Evolutionary conservation across 805 yeast species (phyloP).

Genomic region (Ogataea pilisensis): DNA sequence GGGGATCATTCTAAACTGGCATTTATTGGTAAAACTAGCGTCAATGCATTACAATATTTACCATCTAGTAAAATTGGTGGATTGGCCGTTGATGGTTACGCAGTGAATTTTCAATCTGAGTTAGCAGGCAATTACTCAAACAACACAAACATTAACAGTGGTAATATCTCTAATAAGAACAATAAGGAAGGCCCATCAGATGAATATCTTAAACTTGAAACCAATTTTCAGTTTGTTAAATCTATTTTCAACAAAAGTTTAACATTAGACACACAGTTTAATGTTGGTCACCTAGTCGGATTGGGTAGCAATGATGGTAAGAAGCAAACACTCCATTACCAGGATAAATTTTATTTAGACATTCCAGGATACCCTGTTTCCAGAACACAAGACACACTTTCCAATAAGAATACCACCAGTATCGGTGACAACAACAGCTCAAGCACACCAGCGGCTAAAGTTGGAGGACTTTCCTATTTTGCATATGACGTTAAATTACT

Average conservation of each 20-base stretch:
- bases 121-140: conserved; percentile 30
- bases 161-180: too few relatives aligned
- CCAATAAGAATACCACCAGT: too few relatives aligned
- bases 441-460: neutral
- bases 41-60: conserved; percentile 41
- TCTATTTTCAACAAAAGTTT: conserved; percentile 42
- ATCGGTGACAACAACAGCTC: too few relatives aligned
- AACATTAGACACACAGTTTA: conserved; percentile 46
- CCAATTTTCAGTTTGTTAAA: conserved; percentile 29
- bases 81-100: conserved; percentile 45
- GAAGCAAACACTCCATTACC: conserved; percentile 44
- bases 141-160: conserved; percentile 11
- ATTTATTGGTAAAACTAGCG: conserved; percentile 37
- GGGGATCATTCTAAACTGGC: conserved; percentile 61
- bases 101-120: conserved; percentile 41
- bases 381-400: too few relatives aligned
- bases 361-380: conserved; percentile 20
- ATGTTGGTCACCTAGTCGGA: conserved; percentile 54
- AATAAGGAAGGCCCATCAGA: conserved; percentile 15
- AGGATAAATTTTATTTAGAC: conserved; percentile 76
- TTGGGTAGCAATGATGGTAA: conserved; percentile 25
- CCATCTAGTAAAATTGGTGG: conserved; percentile 28
- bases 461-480: conserved; percentile 28
- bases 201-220: conserved; percentile 35
- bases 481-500: conserved; percentile 33